Percentiles rank a stretch among this genome's conserved stretches.
Evolutionary conservation across 2,329 filamentous ascomycete genomes (phyloP).

Genomic region (Colletotrichum lindemuthianum): DNA sequence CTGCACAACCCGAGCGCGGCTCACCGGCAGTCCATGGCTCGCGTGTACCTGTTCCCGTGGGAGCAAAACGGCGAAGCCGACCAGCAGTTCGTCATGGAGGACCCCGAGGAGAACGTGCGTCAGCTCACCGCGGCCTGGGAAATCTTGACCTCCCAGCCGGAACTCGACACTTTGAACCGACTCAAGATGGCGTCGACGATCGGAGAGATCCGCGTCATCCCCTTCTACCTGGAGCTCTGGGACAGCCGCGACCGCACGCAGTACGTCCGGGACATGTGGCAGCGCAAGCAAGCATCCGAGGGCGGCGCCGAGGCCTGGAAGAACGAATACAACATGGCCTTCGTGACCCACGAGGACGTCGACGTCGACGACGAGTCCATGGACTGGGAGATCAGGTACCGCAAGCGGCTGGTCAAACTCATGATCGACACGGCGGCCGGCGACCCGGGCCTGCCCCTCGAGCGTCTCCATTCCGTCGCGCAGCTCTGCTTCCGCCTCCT

Average conservation of each 20-base stretch:
- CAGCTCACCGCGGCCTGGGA: background rate
- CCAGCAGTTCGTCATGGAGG: background rate
- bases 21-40: conserved; percentile 15
- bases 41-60: conserved; percentile 8
- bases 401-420: background rate
- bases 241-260: background rate
- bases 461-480: too few relatives aligned
- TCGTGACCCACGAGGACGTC: too few relatives aligned
- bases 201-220: conserved; percentile 3
- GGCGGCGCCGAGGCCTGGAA: background rate
- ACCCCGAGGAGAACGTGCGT: background rate
- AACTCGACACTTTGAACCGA: background rate
- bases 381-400: too few relatives aligned
- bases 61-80: background rate
- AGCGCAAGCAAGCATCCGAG: background rate
- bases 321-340: too few relatives aligned
- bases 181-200: background rate
- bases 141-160: background rate
- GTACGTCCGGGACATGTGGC: too few relatives aligned
- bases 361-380: too few relatives aligned
- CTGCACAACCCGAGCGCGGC: conserved; percentile 23
- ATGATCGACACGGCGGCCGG: background rate
- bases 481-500: too few relatives aligned
- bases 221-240: background rate
- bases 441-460: too few relatives aligned